Percentiles rank a stretch among this genome's conserved stretches.
Evolutionary conservation across 371 early-diverging fungal genomes (phyloP).

Genomic region (Mucor piriformis): DNA sequence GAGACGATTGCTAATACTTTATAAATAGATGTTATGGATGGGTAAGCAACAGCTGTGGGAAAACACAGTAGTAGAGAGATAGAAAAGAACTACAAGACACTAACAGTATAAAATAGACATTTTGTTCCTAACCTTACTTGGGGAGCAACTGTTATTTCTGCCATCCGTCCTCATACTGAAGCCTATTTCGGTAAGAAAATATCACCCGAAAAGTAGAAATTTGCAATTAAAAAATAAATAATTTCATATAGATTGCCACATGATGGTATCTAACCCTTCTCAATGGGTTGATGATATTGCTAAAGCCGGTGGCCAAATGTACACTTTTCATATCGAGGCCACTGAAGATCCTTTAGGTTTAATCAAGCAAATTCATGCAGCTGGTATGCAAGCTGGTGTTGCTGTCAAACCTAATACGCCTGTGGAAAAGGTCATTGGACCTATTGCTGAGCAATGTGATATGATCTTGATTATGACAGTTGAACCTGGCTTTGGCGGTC

Average conservation of each 20-base stretch:
- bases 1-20: not conserved
- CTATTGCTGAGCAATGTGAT: constrained; percentile 75
- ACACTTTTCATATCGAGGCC: constrained; percentile 95
- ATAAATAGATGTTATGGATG: constrained; percentile 77
- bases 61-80: not conserved
- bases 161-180: constrained; percentile 85
- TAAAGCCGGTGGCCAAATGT: constrained; percentile 89
- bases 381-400: constrained; percentile 94
- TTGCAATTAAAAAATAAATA: not conserved
- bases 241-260: constrained; percentile 89
- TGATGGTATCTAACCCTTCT: constrained; percentile 96
- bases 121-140: constrained; percentile 98
- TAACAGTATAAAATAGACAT: constrained; percentile 62
- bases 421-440: constrained; percentile 70
- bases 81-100: not conserved
- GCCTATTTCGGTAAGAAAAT: constrained; percentile 78
- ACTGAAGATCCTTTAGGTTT: constrained; percentile 75
- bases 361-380: constrained; percentile 78
- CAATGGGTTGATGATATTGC: constrained; percentile 95
- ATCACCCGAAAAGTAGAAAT: not conserved
- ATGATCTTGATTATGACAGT: constrained; percentile 99
- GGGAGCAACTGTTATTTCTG: constrained; percentile 92
- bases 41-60: constrained; percentile 52
- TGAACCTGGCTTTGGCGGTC: constrained; percentile 98
- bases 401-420: constrained; percentile 94